Base-by-base conservation (phyloP, 192 early-diverging fungal genomes). In the Backusella tarrabulga region DNA sequence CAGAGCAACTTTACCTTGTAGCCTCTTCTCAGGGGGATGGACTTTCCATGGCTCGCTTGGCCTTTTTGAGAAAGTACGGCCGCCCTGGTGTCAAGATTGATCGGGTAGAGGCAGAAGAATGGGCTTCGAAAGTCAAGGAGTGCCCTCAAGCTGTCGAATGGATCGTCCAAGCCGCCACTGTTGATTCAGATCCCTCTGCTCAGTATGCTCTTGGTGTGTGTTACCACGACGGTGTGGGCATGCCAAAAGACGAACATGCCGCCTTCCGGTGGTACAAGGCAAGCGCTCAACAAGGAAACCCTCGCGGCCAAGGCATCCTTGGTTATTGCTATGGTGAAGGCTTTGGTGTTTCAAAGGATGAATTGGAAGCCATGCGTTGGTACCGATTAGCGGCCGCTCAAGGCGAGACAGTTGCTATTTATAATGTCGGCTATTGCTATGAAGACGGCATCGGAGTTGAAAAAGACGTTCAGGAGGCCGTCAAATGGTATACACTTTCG, bases 281-380 rank as follows among this genome's bases (percentile, higher is more conserved):
- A 34, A 85, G 86, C 29, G 89, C 90, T 4, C 87, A 90, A 60
- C 87, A 88, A 60, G 89, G 87, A 8, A 85, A 87, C 71, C 82
- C 91, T 34, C 84, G 93, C 52, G 87, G 85, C 44, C 85, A 88
- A 71, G 90, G 78, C 83, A 90, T 88, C 80, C 80, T 95, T 23
- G 94, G 93, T 11, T 93, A 89, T 71, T 95, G 94, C 72, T 96
- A 91, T 77, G 92, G 92, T 41, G 92, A 93, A 74, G 93, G 85
- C 34, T 87, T 90, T 75, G 94, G 91, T 19, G 84, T 85, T 21
- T 82, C 84, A 23, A 90, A 92, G 81, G 89, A 94, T 81, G 87
- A 88, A 21, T 77, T 73, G 6, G 84, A 85, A 56, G 94, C 94
- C 29, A 87, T 96, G 72, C 75, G 83, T 36, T 88, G 87, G 87